phyloP scores from a whole-genome alignment of 495 filamentous ascomycete genomes.

The Xylaria curta region DNA sequence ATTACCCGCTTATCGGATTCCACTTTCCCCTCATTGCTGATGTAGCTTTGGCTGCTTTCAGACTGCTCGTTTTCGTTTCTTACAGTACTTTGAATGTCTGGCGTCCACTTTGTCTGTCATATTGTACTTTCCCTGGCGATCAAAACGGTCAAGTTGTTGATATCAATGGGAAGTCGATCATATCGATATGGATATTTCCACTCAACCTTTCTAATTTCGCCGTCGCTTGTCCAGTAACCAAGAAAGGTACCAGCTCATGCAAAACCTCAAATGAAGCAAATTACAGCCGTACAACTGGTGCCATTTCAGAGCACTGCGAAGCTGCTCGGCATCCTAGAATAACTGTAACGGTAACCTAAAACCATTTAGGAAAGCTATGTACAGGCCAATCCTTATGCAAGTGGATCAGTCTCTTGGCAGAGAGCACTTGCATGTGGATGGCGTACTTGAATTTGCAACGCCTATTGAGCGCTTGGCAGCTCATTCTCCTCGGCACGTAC shows the following conservation, averaged over 20 bases:
- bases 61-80: background rate
- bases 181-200: too few relatives aligned
- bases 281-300: background rate
- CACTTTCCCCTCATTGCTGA: constrained; percentile 10
- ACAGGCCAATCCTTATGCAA: background rate
- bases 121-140: background rate
- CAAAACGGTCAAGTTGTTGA: background rate
- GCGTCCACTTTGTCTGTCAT: background rate
- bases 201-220: background rate
- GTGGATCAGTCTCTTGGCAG: background rate
- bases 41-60: background rate
- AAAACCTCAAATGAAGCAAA: constrained; percentile 1
- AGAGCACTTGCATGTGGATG: background rate
- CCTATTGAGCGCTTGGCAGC: background rate
- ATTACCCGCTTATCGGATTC: constrained; percentile 21
- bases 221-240: background rate
- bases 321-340: background rate
- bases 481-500: background rate
- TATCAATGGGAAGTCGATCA: background rate
- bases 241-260: background rate
- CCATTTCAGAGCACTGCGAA: background rate
- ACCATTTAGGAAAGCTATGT: background rate
- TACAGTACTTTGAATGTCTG: background rate
- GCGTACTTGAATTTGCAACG: background rate
- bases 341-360: constrained; percentile 1